Evolutionary conservation across 179 eudicot species (phyloP), one percentile per base, ranked within the genome.

Genomic region (Nepenthes alata): DNA sequence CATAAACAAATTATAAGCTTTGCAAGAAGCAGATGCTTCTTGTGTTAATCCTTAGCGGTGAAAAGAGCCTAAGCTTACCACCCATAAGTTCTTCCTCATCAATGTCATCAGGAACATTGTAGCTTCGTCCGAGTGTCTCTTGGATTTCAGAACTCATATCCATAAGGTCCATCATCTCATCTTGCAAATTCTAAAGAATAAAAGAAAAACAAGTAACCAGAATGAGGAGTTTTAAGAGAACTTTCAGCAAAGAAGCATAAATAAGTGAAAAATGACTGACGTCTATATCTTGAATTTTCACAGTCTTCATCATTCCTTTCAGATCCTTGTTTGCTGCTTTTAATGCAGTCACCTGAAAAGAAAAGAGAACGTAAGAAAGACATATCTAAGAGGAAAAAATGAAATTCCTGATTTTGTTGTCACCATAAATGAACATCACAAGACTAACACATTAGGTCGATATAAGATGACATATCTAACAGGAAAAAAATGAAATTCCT

Each of bases 301-400:
- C 96, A 2, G 87, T 82, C 83, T 86, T 91, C 96, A 89, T 91
- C 98, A 93, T 89, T 81, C 95, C 96, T 83, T 93, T 89, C 77
- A 89, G 78, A 63, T 86, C 93, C 66, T 89, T 80, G 71, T 89
- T 93, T 61, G 98, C 98, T 8, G 93, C 83, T 76, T 93, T 89
- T 72, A 93, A 50, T 7, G 96, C 96, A 50, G 98, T 68, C 96
- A 89, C 81, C 98, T 93, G 45, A n/a, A 0, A 60, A 60, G 47
- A 54, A 41, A 1, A 41, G 45, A 41, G 45, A 41, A 7, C 5
- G 6, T 4, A 7, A 4, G 45, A 4, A 41, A 41, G 45, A 41
- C 8, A 41, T 39, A 39, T 41, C 5, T 41, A 4, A 41, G 45
- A 41, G 45, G 45, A 41, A 25, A 25, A 25, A 25, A 25, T 25